Evolutionary conservation across 2,329 filamentous ascomycete genomes (phyloP).

Genomic region (Colletotrichum zoysiae): DNA sequence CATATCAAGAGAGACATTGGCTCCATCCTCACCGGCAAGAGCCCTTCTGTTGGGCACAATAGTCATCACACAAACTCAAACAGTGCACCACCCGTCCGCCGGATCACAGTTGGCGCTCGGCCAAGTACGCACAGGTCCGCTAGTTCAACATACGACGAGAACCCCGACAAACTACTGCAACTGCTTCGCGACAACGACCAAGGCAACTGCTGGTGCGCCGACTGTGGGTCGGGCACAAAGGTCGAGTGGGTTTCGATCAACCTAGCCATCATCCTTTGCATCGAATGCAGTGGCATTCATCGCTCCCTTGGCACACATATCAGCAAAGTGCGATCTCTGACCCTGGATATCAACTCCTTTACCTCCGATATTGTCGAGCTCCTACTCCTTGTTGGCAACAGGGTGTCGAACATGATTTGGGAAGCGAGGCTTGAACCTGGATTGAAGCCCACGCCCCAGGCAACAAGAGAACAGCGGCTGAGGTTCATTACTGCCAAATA

Average conservation of each 20-base stretch:
- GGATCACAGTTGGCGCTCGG: conserved; percentile 91
- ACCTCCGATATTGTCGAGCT: conserved; percentile 97
- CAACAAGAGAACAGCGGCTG: conserved; percentile 90
- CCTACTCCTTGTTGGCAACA: conserved; percentile 90
- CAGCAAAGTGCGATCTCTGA: conserved; percentile 95
- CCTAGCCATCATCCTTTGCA: conserved; percentile 93
- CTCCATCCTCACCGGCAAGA: conserved; percentile 93
- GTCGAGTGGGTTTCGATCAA: conserved; percentile 99
- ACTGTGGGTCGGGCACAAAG: conserved; percentile 91
- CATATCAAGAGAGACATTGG: conserved; percentile 87
- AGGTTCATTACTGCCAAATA: conserved; percentile 97
- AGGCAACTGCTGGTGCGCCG: conserved; percentile 93
- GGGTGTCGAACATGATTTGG: conserved; percentile 97
- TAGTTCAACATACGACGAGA: conserved; percentile 82
- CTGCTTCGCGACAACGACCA: conserved; percentile 90
- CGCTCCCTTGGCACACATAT: conserved; percentile 97
- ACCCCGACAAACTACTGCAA: conserved; percentile 87
- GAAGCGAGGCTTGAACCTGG: conserved; percentile 84
- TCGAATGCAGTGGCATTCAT: conserved; percentile 98
- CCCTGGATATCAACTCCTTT: conserved; percentile 94
- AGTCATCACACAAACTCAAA: conserved; percentile 61
- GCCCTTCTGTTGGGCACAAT: conserved; percentile 73
- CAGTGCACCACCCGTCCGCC: conserved; percentile 74
- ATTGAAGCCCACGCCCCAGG: conserved; percentile 80
- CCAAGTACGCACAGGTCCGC: conserved; percentile 77